Base-by-base conservation (phyloP, 2,329 filamentous ascomycete species). In the Aspergillus versicolor region DNA sequence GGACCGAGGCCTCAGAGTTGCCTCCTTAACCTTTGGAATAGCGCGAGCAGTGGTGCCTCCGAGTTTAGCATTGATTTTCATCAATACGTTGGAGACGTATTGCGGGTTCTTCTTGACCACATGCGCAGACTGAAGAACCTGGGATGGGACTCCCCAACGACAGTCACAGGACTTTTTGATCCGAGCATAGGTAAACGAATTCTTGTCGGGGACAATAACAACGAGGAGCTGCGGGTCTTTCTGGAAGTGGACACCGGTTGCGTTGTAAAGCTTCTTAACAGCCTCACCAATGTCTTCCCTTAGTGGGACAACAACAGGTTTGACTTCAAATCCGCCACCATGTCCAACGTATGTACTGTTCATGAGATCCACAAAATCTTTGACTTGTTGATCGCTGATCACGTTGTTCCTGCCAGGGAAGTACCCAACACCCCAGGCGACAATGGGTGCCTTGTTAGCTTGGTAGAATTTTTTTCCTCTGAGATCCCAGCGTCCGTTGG, bases 41-140 rank as follows among this genome's bases (percentile, higher is more conserved):
- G 78, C 80, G 50, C 79, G 74, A 59, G 77, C 87, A 1, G 91
- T 97, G 0, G 85, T 83, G 5, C 94, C 94, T 13, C 94, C 94
- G 2, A 99, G 83, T 78, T 99, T 99, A 3, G 91, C 89, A 66
- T 99, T 97, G 63, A 99, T 86, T 78, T 99, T 99, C 91, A 99
- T 94, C 62, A 87, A 84, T 0, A 99, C 91, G 61, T 99, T 99
- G 1, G 90, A 94, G 67, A 90, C 88, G 74, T 97, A 97, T 67
- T 99, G 94, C 0, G 82, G 82, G 21, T 89, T 85, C 15, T 84
- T 84, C 70, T 88, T 88, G 38, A 77, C 66, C 1, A 93, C 89
- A 58, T 95, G 88, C 0, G 77, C 76, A 2, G 81, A 78, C 63
- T 92, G 87, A n/a, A 97, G 70, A 61, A 92, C 88, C 71, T 97